These are phyloP conservation scores for Talaromyces pinophilus DNA, from an alignment of 2,329 filamentous ascomycete genomes.

Conservation along the genomic window DNA sequence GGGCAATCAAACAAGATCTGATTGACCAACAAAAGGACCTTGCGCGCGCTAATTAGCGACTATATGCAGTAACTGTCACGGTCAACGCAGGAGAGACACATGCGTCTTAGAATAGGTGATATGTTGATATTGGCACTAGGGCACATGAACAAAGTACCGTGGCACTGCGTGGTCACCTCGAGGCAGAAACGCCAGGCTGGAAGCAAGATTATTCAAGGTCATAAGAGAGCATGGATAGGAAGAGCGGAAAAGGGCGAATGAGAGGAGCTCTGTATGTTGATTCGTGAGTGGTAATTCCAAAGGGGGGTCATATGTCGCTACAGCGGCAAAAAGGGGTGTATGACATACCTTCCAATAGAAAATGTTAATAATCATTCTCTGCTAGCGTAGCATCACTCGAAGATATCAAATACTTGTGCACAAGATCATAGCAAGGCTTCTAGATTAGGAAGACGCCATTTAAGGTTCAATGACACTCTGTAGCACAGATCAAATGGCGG, in stretches of 20 bases:
- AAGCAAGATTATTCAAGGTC: background rate
- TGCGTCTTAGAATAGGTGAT: constrained; percentile 17
- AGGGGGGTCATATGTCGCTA: constrained; percentile 14
- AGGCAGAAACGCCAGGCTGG: constrained; percentile 20
- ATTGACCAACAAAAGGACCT: constrained; percentile 18
- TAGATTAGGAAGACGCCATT: constrained; percentile 5
- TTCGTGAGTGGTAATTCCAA: constrained; percentile 11
- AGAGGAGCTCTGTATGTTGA: constrained; percentile 2
- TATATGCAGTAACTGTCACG: constrained; percentile 22
- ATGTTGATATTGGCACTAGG: constrained; percentile 11
- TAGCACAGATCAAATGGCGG: constrained; percentile 18
- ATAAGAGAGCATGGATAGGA: background rate
- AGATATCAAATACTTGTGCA: constrained; percentile 7
- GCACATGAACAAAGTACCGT: constrained; percentile 21
- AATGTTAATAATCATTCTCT: background rate
- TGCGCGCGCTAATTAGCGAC: constrained; percentile 24
- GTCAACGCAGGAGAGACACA: constrained; percentile 16
- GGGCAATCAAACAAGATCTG: constrained; percentile 21
- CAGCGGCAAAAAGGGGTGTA: constrained; percentile 13
- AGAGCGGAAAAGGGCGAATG: background rate
- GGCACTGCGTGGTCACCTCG: constrained; percentile 17
- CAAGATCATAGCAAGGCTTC: constrained; percentile 13
- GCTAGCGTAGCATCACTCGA: constrained; percentile 4
- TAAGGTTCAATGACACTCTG: constrained; percentile 15
- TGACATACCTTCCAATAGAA: constrained; percentile 10